Evolutionary conservation across 2,329 filamentous ascomycete genomes (phyloP).

Genomic region (Clathrospora elynae): DNA sequence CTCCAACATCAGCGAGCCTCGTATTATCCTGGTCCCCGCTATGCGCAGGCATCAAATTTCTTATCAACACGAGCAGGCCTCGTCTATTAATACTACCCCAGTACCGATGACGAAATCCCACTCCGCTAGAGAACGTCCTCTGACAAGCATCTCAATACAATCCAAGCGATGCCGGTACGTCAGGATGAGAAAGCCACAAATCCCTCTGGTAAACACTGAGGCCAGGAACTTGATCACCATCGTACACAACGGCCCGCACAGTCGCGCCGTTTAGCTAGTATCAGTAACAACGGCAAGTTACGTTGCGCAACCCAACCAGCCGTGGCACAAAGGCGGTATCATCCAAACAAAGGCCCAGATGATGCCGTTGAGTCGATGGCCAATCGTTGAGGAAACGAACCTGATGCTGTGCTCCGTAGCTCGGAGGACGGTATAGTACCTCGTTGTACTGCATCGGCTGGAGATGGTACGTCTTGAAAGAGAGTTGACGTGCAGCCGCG

Average conservation of each 20-base stretch:
- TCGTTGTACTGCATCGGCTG: slow-evolving; percentile 34
- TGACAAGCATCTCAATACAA: too few species aligned
- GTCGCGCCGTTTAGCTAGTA: slow-evolving; percentile 10
- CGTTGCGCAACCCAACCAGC: too few species aligned
- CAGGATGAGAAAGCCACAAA: too few species aligned
- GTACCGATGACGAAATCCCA: too few species aligned
- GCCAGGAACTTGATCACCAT: slow-evolving; percentile 6
- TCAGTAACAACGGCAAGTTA: slow-evolving; percentile 15
- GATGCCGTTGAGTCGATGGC: slow-evolving; percentile 1
- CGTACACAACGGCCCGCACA: slow-evolving; percentile 12
- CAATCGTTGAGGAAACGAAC: slow-evolving; percentile 13
- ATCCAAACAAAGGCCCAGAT: slow-evolving; percentile 2
- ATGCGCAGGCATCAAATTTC: too few species aligned
- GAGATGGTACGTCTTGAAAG: slow-evolving; percentile 25
- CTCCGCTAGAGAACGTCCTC: too few species aligned
- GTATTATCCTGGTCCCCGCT: too few species aligned
- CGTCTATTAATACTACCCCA: too few species aligned
- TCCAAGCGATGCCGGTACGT: too few species aligned
- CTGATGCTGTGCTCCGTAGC: slow-evolving; percentile 15
- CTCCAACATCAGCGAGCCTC: too few species aligned
- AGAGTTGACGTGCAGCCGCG: slow-evolving; percentile 41
- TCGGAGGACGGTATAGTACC: slow-evolving; percentile 26
- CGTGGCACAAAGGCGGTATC: slow-evolving; percentile 22
- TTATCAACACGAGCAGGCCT: too few species aligned
- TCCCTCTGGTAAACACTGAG: too few species aligned